Base-by-base conservation (phyloP, 2,329 filamentous ascomycete species). In the Metarhizium album region DNA sequence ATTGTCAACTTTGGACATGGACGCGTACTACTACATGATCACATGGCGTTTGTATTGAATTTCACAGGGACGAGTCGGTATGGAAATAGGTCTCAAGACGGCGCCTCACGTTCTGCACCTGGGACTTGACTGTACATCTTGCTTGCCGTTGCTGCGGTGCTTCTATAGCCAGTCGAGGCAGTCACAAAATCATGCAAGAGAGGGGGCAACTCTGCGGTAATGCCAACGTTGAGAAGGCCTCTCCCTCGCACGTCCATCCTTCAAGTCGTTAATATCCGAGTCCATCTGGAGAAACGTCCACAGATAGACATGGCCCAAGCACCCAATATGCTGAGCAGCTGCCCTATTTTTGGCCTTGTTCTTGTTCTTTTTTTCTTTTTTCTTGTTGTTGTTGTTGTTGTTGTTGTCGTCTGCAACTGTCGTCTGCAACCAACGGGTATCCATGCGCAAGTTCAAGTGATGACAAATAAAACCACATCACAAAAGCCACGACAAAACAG, bases 391-490 rank as follows among this genome's bases (percentile, higher is more conserved):
- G n/a, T n/a, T n/a, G n/a, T n/a, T n/a, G n/a, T n/a, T n/a, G n/a
- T n/a, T n/a, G n/a, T n/a, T n/a, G n/a, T n/a, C n/a, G n/a, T n/a
- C n/a, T n/a, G n/a, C n/a, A n/a, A 6, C 20, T 18, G 37, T 45
- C 22, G 31, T 37, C 27, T 27, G 51, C 48, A 24, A 49, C 40
- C 42, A 35, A 52, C 45, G 54, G 54, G 54, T 55, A 55, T 55
- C n/a, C 52, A 52, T 50, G 50, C 27, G 47, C 47, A 49, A 37
- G 31, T 35, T 42, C n/a, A 37, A 45, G 23, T 37, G 40, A 20
- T 8, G 11, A n/a, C n/a, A 43, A 33, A 37, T 22, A 23, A 37
- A 2, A 18, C 38, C 2, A 16, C 20, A 8, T 24, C 40, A 16
- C 20, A 20, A 18, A 42, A 27, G 27, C 38, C 47, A 37, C 40